Evolutionary conservation across 2,329 filamentous ascomycete species (phyloP).

Genomic region (Fusarium nanum): DNA sequence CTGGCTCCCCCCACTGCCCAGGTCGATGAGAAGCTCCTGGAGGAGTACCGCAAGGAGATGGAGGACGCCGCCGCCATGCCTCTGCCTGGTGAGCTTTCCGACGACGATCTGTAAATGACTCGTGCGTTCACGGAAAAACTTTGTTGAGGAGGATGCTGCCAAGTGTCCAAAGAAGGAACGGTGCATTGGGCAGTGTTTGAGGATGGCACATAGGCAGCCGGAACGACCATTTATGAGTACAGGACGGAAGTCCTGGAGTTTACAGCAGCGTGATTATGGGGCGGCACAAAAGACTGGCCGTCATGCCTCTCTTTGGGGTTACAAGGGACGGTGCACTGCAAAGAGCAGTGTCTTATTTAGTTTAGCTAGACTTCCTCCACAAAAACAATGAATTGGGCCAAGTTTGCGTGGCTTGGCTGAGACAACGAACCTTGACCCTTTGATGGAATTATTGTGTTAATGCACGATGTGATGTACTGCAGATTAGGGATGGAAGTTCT

Average conservation of each 20-base stretch:
- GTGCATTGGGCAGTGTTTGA: slow-evolving; percentile 44
- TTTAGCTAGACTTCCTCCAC: slow-evolving; percentile 54
- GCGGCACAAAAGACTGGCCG: slow-evolving; percentile 48
- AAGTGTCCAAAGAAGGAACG: slow-evolving; percentile 37
- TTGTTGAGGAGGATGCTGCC: slow-evolving; percentile 48
- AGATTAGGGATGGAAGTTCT: background rate
- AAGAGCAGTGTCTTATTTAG: slow-evolving; percentile 47
- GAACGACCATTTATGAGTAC: slow-evolving; percentile 55
- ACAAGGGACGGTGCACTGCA: slow-evolving; percentile 51
- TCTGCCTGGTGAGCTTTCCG: slow-evolving; percentile 94
- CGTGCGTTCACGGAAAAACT: slow-evolving; percentile 44
- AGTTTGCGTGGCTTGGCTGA: slow-evolving; percentile 48
- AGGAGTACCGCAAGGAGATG: slow-evolving; percentile 91
- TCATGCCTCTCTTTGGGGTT: slow-evolving; percentile 48
- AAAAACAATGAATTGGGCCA: slow-evolving; percentile 46
- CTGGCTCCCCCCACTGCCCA: slow-evolving; percentile 92
- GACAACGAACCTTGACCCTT: slow-evolving; percentile 30
- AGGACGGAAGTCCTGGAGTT: slow-evolving; percentile 49
- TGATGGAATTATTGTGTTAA: slow-evolving; percentile 4
- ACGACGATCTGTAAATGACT: slow-evolving; percentile 69
- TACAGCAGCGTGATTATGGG: slow-evolving; percentile 53
- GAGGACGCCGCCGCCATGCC: slow-evolving; percentile 80
- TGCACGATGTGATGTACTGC: background rate
- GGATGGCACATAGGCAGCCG: slow-evolving; percentile 49
- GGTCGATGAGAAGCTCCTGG: slow-evolving; percentile 85